These are phyloP conservation scores for Fusarium sp. DNA, from an alignment of 2,329 filamentous ascomycete genomes.

Conservation along the genomic window DNA sequence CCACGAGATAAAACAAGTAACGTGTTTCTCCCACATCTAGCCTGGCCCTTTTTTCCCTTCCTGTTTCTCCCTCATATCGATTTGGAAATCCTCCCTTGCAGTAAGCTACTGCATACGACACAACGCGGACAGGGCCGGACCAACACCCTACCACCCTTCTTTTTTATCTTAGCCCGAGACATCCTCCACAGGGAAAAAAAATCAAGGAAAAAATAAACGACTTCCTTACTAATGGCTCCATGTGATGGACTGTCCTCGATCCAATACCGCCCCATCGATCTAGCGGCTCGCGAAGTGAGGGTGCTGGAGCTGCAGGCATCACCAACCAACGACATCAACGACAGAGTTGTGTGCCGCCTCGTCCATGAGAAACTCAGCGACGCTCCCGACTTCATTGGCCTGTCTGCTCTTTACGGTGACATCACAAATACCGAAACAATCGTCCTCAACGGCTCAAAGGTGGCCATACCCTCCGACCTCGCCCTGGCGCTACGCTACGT, in stretches of 20 bases:
- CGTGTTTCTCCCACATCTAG: conserved; percentile 15
- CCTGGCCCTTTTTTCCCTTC: not conserved
- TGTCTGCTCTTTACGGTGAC: conserved; percentile 42
- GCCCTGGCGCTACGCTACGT: conserved; percentile 42
- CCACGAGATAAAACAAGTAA: conserved; percentile 18
- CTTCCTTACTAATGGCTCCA: conserved; percentile 26
- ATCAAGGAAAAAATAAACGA: not conserved
- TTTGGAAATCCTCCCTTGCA: conserved; percentile 13
- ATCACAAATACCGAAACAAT: conserved; percentile 38
- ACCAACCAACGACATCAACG: conserved; percentile 36
- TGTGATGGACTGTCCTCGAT: conserved; percentile 39
- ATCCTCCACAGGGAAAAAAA: not conserved
- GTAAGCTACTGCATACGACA: conserved; percentile 16
- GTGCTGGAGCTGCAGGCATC: conserved; percentile 42
- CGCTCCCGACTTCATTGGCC: conserved; percentile 41
- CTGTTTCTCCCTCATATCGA: not conserved
- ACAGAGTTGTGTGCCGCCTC: conserved; percentile 39
- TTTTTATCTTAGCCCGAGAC: not conserved
- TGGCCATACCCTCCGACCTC: conserved; percentile 32
- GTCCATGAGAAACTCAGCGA: conserved; percentile 36
- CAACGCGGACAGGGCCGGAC: not conserved
- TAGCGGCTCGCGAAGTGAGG: conserved; percentile 30
- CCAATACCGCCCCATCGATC: conserved; percentile 38
- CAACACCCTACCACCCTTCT: not conserved
- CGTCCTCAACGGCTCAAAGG: conserved; percentile 28